phyloP scores from a whole-genome alignment of 345 rosid species.

The Populus alba region DNA sequence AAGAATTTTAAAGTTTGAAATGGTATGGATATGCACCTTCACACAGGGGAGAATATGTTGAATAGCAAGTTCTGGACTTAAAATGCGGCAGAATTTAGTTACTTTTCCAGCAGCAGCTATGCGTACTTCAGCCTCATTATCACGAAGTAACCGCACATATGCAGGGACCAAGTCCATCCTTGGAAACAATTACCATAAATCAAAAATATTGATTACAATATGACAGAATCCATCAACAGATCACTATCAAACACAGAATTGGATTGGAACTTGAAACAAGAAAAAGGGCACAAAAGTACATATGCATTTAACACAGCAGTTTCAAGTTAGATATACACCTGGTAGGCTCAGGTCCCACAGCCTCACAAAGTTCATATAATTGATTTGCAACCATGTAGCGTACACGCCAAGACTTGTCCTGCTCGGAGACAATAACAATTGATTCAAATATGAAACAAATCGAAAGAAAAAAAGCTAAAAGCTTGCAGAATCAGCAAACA shows the following conservation, averaged over 20 bases:
- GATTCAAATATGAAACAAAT: background rate
- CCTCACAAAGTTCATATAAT: slow-evolving; percentile 93
- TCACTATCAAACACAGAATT: background rate
- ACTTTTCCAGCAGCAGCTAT: slow-evolving; percentile 99
- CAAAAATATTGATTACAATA: background rate
- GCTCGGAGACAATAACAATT: background rate
- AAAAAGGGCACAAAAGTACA: background rate
- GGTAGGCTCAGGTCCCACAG: slow-evolving; percentile 89
- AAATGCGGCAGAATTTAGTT: slow-evolving; percentile 85
- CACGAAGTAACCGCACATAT: slow-evolving; percentile 88
- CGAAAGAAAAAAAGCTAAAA: background rate
- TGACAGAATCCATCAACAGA: slow-evolving; percentile 1
- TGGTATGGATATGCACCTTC: slow-evolving; percentile 45
- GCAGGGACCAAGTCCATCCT: slow-evolving; percentile 93
- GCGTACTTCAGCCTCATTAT: slow-evolving; percentile 97
- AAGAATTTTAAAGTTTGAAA: background rate
- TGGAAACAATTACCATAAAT: background rate
- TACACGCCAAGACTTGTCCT: slow-evolving; percentile 99
- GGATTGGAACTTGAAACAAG: background rate
- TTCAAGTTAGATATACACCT: slow-evolving; percentile 43
- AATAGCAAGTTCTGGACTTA: slow-evolving; percentile 81
- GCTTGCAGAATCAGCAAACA: background rate
- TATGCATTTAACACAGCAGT: background rate
- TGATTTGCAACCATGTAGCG: slow-evolving; percentile 98
- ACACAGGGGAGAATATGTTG: slow-evolving; percentile 89